Evolutionary conservation across 1,139 yeast genomes (phyloP).

Genomic region (Debaryomycetaceae sp.): DNA sequence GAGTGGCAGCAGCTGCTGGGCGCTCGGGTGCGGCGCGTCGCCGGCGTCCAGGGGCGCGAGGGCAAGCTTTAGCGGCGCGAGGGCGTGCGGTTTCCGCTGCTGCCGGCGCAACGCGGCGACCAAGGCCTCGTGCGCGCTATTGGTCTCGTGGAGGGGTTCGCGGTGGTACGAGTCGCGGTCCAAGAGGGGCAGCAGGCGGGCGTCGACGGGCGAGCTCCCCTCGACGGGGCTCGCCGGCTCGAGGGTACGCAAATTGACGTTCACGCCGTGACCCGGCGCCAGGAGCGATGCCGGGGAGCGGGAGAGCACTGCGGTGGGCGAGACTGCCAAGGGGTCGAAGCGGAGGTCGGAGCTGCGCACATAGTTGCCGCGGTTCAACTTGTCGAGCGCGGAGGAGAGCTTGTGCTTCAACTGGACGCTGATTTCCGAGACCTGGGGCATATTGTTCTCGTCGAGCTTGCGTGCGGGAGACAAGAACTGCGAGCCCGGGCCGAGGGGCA

Average conservation of each 20-base stretch:
- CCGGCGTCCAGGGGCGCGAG: not conserved
- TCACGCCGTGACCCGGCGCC: no score
- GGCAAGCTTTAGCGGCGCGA: conserved; percentile 2
- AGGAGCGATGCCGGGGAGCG: no score
- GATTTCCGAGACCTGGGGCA: conserved; percentile 21
- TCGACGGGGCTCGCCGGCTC: no score
- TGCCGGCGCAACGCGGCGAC: conserved; percentile 29
- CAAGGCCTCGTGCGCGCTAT: conserved; percentile 36
- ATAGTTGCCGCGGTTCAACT: conserved; percentile 12
- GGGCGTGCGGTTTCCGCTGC: conserved; percentile 8
- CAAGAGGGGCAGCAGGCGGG: no score
- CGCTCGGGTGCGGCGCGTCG: conserved; percentile 15
- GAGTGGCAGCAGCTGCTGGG: no score
- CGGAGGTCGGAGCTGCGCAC: conserved; percentile 8
- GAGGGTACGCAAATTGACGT: no score
- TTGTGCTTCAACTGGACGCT: conserved; percentile 27
- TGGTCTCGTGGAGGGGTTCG: no score
- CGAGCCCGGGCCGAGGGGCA: conserved; percentile 26
- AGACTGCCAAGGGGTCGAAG: conserved; percentile 9
- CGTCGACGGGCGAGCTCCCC: no score
- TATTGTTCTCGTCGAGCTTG: conserved; percentile 15
- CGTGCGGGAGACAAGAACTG: conserved; percentile 33
- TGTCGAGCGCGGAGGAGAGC: conserved; percentile 31
- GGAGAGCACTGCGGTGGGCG: no score
- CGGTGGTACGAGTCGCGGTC: no score